Percentiles rank a stretch among this genome's conserved stretches.
These are phyloP conservation scores for Yamadazyma nakazawae DNA, from an alignment of 805 yeast genomes.

Conservation along the genomic window DNA sequence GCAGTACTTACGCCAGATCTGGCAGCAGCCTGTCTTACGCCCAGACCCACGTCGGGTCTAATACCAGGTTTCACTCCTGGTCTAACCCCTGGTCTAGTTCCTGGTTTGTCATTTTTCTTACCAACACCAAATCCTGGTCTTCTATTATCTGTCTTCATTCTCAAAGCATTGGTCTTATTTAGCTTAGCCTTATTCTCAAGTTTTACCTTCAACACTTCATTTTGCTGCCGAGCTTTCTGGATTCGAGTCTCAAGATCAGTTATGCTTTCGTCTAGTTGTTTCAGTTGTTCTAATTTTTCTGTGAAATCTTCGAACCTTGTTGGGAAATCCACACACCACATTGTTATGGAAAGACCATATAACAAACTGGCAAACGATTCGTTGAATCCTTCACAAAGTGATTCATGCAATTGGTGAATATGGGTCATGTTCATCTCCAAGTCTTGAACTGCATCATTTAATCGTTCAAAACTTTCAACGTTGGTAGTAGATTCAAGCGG, in stretches of 20 bases:
- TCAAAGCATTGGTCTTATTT: conserved; percentile 4
- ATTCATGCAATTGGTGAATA: conserved; percentile 58
- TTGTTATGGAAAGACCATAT: conserved; percentile 78
- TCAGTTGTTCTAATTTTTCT: conserved; percentile 26
- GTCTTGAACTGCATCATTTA: conserved; percentile 50
- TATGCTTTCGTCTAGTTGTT: conserved; percentile 22
- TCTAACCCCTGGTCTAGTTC: neutral
- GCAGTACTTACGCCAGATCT: neutral
- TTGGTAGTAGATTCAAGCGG: conserved; percentile 42
- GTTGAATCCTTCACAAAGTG: conserved; percentile 58
- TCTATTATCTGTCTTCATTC: conserved; percentile 1
- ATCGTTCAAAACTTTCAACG: conserved; percentile 39
- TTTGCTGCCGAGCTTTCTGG: conserved; percentile 19
- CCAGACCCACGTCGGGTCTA: neutral
- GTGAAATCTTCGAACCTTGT: conserved; percentile 34
- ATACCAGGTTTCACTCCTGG: neutral
- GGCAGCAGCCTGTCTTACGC: neutral
- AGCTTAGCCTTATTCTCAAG: conserved; percentile 5
- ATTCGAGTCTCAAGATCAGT: conserved; percentile 20
- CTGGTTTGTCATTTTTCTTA: neutral
- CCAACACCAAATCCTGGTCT: neutral
- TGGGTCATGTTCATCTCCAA: conserved; percentile 58
- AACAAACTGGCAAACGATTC: conserved; percentile 75
- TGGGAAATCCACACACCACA: conserved; percentile 81
- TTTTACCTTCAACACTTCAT: conserved; percentile 21